Evolutionary conservation across 345 rosid genomes (phyloP), one percentile per base, ranked within the genome.

Genomic region (Hibiscus trionum): DNA sequence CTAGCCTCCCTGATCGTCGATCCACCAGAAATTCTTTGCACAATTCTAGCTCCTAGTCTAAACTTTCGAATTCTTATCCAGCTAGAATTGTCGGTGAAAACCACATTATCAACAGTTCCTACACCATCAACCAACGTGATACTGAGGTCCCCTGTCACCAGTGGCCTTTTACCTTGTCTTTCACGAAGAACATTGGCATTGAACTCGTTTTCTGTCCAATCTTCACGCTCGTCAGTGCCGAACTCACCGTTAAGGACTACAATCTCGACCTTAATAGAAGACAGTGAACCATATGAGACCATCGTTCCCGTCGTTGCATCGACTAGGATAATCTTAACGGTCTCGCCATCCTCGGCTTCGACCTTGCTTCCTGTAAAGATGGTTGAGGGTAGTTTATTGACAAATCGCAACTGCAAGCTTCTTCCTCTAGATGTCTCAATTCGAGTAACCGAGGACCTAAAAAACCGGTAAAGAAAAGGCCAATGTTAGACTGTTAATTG

Each of bases 51-150:
- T 35, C 96, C 99, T 69, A 95, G 57, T 78, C 92, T 79, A 82
- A 95, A 95, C 70, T 73, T 84, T 26, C 97, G 17, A 60, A 96
- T 83, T n/a, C 85, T 80, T 5, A 82, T 84, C 97, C 99, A 95
- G 26, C 95, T 88, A 1, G 93, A 86, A 14, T 91, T 95, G 66
- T 95, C 99, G 0, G 99, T 82, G 79, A 91, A 90, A 1, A 57
- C 50, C 1, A 95, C 42, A 1, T 87, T 83, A 55, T 77, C 75
- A 3, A 92, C 29, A 9, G 35, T 21, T 31, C 83, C 96, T 3
- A 79, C 82, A 29, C 99, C 97, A 57, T 75, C 69, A 59, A 59
- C 70, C 46, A 95, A 71, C 0, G 79, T 75, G 26, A 89, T 1
- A 21, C 42, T 78, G 17, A 77, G 72, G 15, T 86, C 93, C 37